A percentile compares a stretch with the other conserved stretches of the same genome.
phyloP scores from a whole-genome alignment of 2,329 filamentous ascomycete species.

The Dactylonectria macrodidyma region DNA sequence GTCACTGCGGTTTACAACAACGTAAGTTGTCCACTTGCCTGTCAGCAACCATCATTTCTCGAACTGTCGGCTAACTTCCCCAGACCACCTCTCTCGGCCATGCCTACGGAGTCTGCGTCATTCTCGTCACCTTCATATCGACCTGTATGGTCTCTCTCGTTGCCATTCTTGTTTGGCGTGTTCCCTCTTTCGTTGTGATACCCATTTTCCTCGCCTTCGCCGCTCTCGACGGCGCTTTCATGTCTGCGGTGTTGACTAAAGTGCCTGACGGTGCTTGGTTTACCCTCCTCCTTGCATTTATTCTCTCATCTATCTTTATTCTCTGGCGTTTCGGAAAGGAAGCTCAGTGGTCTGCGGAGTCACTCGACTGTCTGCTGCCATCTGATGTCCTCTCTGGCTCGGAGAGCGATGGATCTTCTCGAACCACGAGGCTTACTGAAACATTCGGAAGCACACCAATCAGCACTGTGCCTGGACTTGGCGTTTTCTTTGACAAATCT shows the following conservation, averaged over 20 bases:
- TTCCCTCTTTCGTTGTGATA: slow-evolving; percentile 71
- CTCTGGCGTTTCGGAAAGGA: slow-evolving; percentile 87
- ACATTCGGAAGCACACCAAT: slow-evolving; percentile 56
- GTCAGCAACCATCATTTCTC: neutral
- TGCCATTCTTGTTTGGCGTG: slow-evolving; percentile 78
- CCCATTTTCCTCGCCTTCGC: slow-evolving; percentile 74
- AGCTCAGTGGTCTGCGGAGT: slow-evolving; percentile 79
- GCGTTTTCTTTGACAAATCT: slow-evolving; percentile 84
- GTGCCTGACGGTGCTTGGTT: slow-evolving; percentile 85
- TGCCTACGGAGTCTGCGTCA: slow-evolving; percentile 83
- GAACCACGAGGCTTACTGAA: neutral
- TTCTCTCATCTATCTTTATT: slow-evolving; percentile 75
- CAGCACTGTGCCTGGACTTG: slow-evolving; percentile 68
- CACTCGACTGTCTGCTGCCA: slow-evolving; percentile 68
- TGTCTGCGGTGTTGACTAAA: slow-evolving; percentile 78
- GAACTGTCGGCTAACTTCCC: slow-evolving; percentile 41
- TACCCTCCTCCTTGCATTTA: slow-evolving; percentile 73
- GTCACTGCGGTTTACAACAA: slow-evolving; percentile 81
- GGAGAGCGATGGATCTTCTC: neutral
- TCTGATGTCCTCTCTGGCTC: slow-evolving; percentile 49
- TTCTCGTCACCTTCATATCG: slow-evolving; percentile 82
- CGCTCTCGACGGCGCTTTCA: slow-evolving; percentile 75
- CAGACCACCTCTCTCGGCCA: slow-evolving; percentile 76
- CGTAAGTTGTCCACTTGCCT: slow-evolving; percentile 51
- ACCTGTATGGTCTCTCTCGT: slow-evolving; percentile 81